Evolutionary conservation across 371 early-diverging fungal genomes (phyloP).

Genomic region (Syncephalis fuscata): DNA sequence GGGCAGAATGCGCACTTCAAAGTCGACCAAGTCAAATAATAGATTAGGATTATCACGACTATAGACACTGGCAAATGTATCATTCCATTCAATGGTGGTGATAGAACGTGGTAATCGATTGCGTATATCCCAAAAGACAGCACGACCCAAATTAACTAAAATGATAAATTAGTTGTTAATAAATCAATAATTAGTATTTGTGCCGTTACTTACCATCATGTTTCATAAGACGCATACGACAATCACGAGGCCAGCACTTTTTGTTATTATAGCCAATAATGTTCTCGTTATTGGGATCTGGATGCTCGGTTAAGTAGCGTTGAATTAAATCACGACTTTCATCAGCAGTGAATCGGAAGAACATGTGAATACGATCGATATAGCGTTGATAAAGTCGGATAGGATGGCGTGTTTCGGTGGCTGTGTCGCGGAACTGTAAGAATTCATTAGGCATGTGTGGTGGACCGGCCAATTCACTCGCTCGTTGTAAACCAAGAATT

Average conservation of each 20-base stretch:
- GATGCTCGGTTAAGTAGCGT: conserved; percentile 92
- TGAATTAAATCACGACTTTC: conserved; percentile 92
- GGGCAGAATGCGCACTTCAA: conserved; percentile 82
- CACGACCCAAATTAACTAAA: conserved; percentile 69
- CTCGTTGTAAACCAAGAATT: conserved; percentile 90
- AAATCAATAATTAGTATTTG: no score
- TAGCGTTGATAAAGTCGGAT: conserved; percentile 93
- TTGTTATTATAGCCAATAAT: conserved; percentile 96
- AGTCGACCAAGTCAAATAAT: conserved; percentile 69
- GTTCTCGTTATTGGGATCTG: conserved; percentile 98
- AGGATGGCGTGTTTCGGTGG: conserved; percentile 89
- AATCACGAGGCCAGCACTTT: conserved; percentile 96
- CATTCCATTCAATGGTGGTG: conserved; percentile 97
- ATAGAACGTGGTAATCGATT: conserved; percentile 92
- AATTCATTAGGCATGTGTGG: conserved; percentile 91
- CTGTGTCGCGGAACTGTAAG: conserved; percentile 84
- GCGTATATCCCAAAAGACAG: conserved; percentile 97
- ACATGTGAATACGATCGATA: conserved; percentile 84
- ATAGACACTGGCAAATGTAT: conserved; percentile 90
- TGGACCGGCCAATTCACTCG: conserved; percentile 93
- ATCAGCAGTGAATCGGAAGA: conserved; percentile 85
- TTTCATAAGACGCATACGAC: conserved; percentile 98
- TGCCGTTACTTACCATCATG: conserved; percentile 46
- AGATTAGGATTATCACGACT: conserved; percentile 93
- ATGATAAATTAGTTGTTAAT: no score